A percentile compares a stretch with the other conserved stretches of the same genome.
phyloP scores from a whole-genome alignment of 106 monocot genomes.

The Posidonia australis region DNA sequence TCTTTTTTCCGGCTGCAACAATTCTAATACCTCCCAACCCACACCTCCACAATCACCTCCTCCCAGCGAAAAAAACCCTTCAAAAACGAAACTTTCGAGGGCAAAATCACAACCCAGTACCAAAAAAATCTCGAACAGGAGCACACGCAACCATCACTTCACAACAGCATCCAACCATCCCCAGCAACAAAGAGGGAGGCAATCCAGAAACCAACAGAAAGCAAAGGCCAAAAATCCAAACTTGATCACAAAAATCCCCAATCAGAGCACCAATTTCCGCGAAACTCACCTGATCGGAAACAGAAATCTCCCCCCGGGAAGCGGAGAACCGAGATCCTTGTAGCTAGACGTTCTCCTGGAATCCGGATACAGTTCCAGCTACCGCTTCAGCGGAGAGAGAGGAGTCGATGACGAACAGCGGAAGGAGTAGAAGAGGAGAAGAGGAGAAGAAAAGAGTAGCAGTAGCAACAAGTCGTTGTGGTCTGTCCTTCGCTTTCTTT shows the following conservation, averaged over 20 bases:
- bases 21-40: background rate
- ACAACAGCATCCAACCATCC: background rate
- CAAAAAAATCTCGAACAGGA: background rate
- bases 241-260: background rate
- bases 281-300: constrained; percentile 4
- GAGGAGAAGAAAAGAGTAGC: background rate
- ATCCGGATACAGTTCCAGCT: too few species aligned
- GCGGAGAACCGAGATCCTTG: background rate
- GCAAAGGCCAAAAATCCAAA: too few species aligned
- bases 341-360: too few species aligned
- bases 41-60: background rate
- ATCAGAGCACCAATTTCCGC: constrained; percentile 9
- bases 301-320: background rate
- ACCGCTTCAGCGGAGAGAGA: background rate
- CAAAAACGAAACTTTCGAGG: background rate
- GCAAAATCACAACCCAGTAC: too few species aligned
- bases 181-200: background rate
- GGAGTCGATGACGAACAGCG: background rate
- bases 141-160: background rate
- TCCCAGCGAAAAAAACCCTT: too few species aligned
- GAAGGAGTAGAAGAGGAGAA: background rate
- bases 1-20: background rate
- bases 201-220: background rate
- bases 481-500: background rate
- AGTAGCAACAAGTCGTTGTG: background rate